Evolutionary conservation across 805 yeast species (phyloP), one percentile per base, ranked within the genome.

Genomic region (Yamadazyma paraphyllophila): DNA sequence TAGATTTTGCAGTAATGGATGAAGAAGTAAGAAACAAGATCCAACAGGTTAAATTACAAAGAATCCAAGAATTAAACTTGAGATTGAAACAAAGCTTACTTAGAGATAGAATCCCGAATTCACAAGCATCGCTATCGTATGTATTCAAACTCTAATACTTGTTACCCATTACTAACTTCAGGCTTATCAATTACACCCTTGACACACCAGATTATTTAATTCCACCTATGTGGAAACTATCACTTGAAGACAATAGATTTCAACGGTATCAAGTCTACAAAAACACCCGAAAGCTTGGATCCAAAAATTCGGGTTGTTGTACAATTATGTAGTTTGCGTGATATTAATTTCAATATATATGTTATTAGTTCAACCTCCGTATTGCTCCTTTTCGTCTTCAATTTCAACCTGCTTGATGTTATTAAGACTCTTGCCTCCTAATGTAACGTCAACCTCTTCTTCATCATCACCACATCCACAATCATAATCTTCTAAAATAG

Each of bases 401-500:
- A 76, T 63, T 44, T 69, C 69, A 43, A 80, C 71, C 39, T 71
- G 66, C 24, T 70, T 60, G 49, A 79, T 58, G 56, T 77, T 81
- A 2, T 68, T 67, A 26, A 63, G 51, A 13, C 58, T 53, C 43
- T 63, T 61, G 4, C 50, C 49, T 2, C 69, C 70, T 45, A 72
- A 58, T 2, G 77, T 75, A 14, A 49, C 52, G 45, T 73, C 81
- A 6, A 58, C 67, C 39, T 69, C 74, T 53, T 76, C 80, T 55
- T 82, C 92, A 41, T 82, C 96, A 10, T 63, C 73, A 1, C 94
- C 96, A 67, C 99, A 92, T 0, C 99, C 99, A 71, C 99, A 92
- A 58, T 91, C 96, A 64, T 94, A 94, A 65, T 88, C 94, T 54
- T 89, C 97, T 44, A 88, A 69, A 45, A 94, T 85, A 7, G 77